Conservation (phyloP, 768 basidiomycete genomes). For the Podaxis carcinomalis region DNA sequence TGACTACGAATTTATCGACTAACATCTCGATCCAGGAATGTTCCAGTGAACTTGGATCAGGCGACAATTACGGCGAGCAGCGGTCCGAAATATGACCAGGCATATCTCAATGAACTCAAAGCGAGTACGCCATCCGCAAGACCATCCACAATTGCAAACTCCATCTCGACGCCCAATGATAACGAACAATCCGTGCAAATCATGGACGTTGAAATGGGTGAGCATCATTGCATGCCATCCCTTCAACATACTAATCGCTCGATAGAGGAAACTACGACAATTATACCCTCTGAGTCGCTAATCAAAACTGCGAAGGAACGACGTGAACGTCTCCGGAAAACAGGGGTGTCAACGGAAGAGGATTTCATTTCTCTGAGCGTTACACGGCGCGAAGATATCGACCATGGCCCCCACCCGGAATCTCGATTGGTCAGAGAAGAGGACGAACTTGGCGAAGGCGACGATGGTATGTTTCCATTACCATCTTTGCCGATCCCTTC, state of each 20-base stretch:
- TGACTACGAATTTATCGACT: background rate
- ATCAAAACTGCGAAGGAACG: conserved; percentile 73
- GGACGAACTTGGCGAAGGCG: conserved; percentile 83
- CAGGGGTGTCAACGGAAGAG: conserved; percentile 42
- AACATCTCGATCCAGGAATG: conserved; percentile 25
- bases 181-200: conserved; percentile 23
- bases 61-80: conserved; percentile 48
- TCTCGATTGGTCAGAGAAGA: conserved; percentile 82
- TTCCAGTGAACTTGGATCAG: conserved; percentile 50
- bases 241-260: background rate
- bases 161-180: conserved; percentile 51
- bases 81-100: conserved; percentile 65
- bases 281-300: conserved; percentile 68
- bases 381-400: conserved; percentile 44
- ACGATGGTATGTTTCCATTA: conserved; percentile 60
- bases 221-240: conserved; percentile 2
- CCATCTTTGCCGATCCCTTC: background rate
- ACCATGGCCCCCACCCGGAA: conserved; percentile 78
- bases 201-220: conserved; percentile 26
- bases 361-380: conserved; percentile 82
- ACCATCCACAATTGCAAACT: conserved; percentile 32
- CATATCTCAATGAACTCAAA: conserved; percentile 73
- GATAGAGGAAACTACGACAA: conserved; percentile 36
- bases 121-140: conserved; percentile 66
- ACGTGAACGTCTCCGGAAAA: conserved; percentile 61